Conservation (phyloP, 164 flowering plant species). For the Berberis thunbergii region DNA sequence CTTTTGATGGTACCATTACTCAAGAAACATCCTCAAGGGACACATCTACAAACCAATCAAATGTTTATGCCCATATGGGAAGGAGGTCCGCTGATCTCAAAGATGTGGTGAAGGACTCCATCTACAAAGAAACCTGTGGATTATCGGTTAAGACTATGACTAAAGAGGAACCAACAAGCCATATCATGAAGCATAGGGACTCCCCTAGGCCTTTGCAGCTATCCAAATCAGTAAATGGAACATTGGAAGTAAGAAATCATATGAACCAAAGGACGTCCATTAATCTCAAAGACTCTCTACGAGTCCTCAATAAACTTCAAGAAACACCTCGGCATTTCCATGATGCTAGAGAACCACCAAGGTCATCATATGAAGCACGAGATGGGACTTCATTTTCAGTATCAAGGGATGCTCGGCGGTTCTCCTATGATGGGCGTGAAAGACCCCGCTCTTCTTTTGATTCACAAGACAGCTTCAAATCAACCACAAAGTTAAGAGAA, state of each 20-base stretch:
- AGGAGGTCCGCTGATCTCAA: conserved; percentile 52
- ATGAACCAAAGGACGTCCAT: conserved; percentile 26
- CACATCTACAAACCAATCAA: conserved; percentile 22
- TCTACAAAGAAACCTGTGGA: conserved; percentile 56
- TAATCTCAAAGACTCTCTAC: conserved; percentile 60
- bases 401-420: conserved; percentile 58
- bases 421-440: conserved; percentile 79
- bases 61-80: conserved; percentile 31
- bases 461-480: conserved; percentile 42
- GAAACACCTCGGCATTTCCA: conserved; percentile 47
- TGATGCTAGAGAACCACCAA: conserved; percentile 39
- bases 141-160: conserved; percentile 38
- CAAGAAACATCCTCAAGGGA: conserved; percentile 49
- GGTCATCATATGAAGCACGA: conserved; percentile 39
- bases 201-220: conserved; percentile 54
- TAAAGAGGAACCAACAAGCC: conserved; percentile 35
- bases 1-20: conserved; percentile 38
- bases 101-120: conserved; percentile 81
- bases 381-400: conserved; percentile 28
- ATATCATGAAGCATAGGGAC: conserved; percentile 33
- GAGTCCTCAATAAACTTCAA: conserved; percentile 52
- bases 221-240: conserved; percentile 33
- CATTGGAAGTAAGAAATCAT: conserved; percentile 16
- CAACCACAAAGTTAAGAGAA: conserved; percentile 50
- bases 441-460: conserved; percentile 42